Conservation (phyloP, 108 stramenopile species). For the Cylindrotheca fusiformis region DNA sequence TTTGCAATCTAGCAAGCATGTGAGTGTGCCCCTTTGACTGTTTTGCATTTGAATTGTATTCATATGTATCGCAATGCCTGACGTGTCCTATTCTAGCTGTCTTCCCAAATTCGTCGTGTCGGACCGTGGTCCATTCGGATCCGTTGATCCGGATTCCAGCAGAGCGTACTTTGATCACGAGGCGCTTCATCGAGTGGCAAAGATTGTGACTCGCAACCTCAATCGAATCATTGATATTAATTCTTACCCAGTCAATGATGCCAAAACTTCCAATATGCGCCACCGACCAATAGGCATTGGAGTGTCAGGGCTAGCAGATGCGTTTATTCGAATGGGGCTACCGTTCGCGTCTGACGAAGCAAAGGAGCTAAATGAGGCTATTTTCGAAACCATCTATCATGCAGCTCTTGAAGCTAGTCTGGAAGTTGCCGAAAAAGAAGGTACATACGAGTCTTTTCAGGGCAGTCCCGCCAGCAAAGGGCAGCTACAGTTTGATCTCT, state of each 20-base stretch:
- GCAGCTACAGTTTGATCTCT: slow-evolving; percentile 89
- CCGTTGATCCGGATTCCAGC: slow-evolving; percentile 59
- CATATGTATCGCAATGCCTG: background rate
- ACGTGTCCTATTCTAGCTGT: slow-evolving; percentile 40
- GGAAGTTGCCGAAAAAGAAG: slow-evolving; percentile 87
- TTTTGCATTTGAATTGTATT: background rate
- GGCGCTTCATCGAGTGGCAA: slow-evolving; percentile 77
- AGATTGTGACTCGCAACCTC: slow-evolving; percentile 90
- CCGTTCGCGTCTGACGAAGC: slow-evolving; percentile 90
- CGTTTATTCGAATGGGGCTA: slow-evolving; percentile 87
- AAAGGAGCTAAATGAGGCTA: slow-evolving; percentile 85
- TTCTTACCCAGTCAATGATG: slow-evolving; percentile 87
- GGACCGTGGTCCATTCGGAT: slow-evolving; percentile 69
- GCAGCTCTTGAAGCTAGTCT: slow-evolving; percentile 90
- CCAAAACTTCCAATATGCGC: slow-evolving; percentile 80
- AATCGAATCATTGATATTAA: slow-evolving; percentile 96
- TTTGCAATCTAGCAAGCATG: slow-evolving; percentile 94
- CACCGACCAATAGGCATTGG: slow-evolving; percentile 98
- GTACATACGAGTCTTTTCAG: slow-evolving; percentile 84
- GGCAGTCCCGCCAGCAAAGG: slow-evolving; percentile 93
- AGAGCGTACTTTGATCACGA: slow-evolving; percentile 87
- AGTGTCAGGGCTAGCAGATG: slow-evolving; percentile 95
- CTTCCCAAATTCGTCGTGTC: slow-evolving; percentile 79
- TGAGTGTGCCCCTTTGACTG: slow-evolving; percentile 28
- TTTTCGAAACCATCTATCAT: slow-evolving; percentile 97